Conservation (phyloP, 2,329 filamentous ascomycete genomes). For the Aspergillus sp. region DNA sequence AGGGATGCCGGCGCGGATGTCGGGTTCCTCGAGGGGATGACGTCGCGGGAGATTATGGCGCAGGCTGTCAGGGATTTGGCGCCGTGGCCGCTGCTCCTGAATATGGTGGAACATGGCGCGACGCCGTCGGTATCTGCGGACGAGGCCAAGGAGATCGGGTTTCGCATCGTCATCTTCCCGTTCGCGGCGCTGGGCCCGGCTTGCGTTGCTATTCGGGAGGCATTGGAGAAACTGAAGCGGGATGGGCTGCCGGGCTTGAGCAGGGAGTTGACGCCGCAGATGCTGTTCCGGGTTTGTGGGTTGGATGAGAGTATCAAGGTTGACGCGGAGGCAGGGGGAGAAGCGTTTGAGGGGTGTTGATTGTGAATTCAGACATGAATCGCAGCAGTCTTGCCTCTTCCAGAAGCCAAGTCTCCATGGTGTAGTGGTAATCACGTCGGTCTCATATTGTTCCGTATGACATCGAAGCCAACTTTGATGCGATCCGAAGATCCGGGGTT, state of each 20-base stretch:
- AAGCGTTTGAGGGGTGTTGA: no score
- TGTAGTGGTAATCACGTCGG: no score
- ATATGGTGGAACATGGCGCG: slow-evolving; percentile 36
- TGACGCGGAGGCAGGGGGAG: slow-evolving; percentile 31
- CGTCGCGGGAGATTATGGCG: slow-evolving; percentile 26
- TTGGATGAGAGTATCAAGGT: slow-evolving; percentile 31
- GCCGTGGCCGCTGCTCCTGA: slow-evolving; percentile 33
- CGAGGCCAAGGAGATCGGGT: slow-evolving; percentile 33
- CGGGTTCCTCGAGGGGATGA: slow-evolving; percentile 34
- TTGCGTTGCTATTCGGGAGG: slow-evolving; percentile 25
- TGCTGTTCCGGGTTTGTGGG: slow-evolving; percentile 33
- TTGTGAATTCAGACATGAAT: no score
- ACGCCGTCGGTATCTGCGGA: slow-evolving; percentile 28
- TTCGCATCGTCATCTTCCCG: slow-evolving; percentile 36
- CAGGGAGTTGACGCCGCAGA: slow-evolving; percentile 22
- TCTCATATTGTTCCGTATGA: no score
- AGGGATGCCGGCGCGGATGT: slow-evolving; percentile 32
- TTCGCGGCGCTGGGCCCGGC: slow-evolving; percentile 30
- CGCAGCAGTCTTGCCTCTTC: no score
- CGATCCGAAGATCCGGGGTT: no score
- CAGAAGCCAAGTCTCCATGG: no score
- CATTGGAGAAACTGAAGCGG: slow-evolving; percentile 25
- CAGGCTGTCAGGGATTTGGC: slow-evolving; percentile 29
- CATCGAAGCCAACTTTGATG: no score
- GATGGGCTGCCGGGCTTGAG: slow-evolving; percentile 27